A percentile compares a stretch with the other conserved stretches of the same genome.
Conservation (phyloP, 352 stramenopile species). For the Phytophthora pinifolia region DNA sequence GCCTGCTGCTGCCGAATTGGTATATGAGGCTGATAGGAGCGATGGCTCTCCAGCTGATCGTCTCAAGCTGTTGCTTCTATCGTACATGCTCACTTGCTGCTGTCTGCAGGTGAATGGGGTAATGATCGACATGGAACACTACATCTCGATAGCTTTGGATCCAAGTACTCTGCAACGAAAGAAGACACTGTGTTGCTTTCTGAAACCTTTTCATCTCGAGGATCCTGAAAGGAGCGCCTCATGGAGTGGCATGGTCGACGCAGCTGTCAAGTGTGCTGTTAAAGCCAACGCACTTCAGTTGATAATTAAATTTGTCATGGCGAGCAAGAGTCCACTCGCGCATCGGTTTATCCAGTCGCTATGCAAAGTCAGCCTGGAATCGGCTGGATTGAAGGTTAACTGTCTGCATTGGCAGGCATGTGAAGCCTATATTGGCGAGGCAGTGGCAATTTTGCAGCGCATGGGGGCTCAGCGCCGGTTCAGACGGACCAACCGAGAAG, state of each 20-base stretch:
- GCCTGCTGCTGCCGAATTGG: background rate
- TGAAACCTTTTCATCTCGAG: slow-evolving; percentile 3
- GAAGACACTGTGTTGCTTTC: slow-evolving; percentile 26
- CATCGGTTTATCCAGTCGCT: slow-evolving; percentile 20
- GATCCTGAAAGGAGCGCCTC: background rate
- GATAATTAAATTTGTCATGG: slow-evolving; percentile 13
- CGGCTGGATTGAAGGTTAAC: background rate
- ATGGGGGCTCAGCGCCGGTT: slow-evolving; percentile 26
- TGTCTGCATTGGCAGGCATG: slow-evolving; percentile 26
- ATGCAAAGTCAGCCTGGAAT: slow-evolving; percentile 7
- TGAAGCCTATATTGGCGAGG: slow-evolving; percentile 34
- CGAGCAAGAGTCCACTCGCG: slow-evolving; percentile 8
- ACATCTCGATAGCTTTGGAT: slow-evolving; percentile 1
- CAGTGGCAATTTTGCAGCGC: slow-evolving; percentile 23
- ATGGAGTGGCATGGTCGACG: background rate
- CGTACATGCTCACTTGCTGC: slow-evolving; percentile 29
- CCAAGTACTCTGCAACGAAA: slow-evolving; percentile 5
- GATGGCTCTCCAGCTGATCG: background rate
- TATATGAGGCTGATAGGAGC: background rate
- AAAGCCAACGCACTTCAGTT: slow-evolving; percentile 3
- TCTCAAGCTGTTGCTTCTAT: slow-evolving; percentile 24
- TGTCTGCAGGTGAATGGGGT: slow-evolving; percentile 20
- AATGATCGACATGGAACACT: slow-evolving; percentile 29
- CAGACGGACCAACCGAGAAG: slow-evolving; percentile 17
- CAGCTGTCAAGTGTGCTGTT: slow-evolving; percentile 4